Base-by-base conservation (phyloP, 2,329 filamentous ascomycete genomes). In the Trichocomaceae sp. region DNA sequence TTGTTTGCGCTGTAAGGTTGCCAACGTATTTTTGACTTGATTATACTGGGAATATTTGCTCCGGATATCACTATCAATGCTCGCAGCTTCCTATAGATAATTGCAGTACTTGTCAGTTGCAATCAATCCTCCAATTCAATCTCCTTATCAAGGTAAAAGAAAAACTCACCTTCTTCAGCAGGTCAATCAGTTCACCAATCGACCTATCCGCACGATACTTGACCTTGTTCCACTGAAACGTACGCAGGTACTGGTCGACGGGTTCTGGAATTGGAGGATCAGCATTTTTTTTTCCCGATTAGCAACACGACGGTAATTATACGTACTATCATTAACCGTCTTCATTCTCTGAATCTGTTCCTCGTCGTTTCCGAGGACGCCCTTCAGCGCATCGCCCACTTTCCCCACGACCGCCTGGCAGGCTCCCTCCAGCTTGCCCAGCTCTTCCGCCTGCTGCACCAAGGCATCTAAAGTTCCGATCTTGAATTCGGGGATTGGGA, bases 201-300 rank as follows among this genome's bases (percentile, higher is more conserved):
- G 92, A 83, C 71, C 92, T 95, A 72, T 99, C 93, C 59, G 88
- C 86, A 65, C 93, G 85, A 73, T 97, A 99, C 70, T 96, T 93
- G 74, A 95, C 89, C 74, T 93, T 96, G 77, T 97, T 97, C 93
- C 93, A 99, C 61, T 83, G 82, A 73, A 97, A 99, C 54, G 82
- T 85, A 67, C 85, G 83, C 46, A 99, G 77, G 69, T 97, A 99
- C 69, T 92, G 87, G 64, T 96, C 92, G 58, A 92, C 90, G n/a
- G 93, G 91, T 72, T 95, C 92, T 97, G 69, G 8, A 19, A 22
- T 31, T n/a, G 35, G 15, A 7, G 26, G n/a, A 47, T 45, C 29
- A 44, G 39, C 47, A 10, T 15, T 22, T 37, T 47, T 2, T 8
- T 33, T 12, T 26, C 19, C 23, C 23, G 4, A 8, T 33, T 33